Base-by-base conservation (phyloP, 805 yeast species). In the Torulaspora franciscae region DNA sequence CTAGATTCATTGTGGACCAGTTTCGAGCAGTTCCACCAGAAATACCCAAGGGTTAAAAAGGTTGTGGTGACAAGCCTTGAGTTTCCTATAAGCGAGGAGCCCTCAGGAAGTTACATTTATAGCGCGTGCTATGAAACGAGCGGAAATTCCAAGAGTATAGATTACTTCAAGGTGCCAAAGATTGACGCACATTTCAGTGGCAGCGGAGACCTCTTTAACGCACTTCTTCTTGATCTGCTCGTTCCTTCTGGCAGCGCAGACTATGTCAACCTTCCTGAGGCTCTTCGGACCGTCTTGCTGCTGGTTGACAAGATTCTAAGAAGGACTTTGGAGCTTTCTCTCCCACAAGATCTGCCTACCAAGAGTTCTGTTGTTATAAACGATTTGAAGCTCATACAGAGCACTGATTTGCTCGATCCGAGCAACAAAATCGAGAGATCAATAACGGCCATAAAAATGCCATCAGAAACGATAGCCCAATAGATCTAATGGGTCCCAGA, bases 141-240 rank as follows among this genome's bases (percentile, higher is more conserved):
- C 64, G 70, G 34, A 64, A 70, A 8, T 66, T 74, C 17, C 27
- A 51, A 37, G 8, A 25, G 36, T 19, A 42, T 66, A 6, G 56
- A 66, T 42, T 67, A 61, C 38, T 67, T 71, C 37, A 69, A 70
- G 19, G 73, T 80, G 1, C 67, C 71, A 4, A 64, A 67, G 51
- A 75, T 84, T 9, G 66, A 74, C 15, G 86, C 88, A 7, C 66
- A 70, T 1, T 84, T 83, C 59, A 80, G 79, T 32, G 93, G 93
- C 1, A 76, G 85, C 46, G 93, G 93, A 2, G 93, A 85, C 58
- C 63, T 85, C 13, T 82, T 84, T 59, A 70, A 81, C 2, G 88
- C 83, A 0, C 57, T 85, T 11, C 51, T 84, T 14, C 71, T 82
- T 2, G 77, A 83, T 30, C 27, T 37, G 10, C 14, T 45, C 13